A percentile compares a stretch with the other conserved stretches of the same genome.
Evolutionary conservation across 148 eudicot genomes (phyloP).

Genomic region (Camellia japonica): DNA sequence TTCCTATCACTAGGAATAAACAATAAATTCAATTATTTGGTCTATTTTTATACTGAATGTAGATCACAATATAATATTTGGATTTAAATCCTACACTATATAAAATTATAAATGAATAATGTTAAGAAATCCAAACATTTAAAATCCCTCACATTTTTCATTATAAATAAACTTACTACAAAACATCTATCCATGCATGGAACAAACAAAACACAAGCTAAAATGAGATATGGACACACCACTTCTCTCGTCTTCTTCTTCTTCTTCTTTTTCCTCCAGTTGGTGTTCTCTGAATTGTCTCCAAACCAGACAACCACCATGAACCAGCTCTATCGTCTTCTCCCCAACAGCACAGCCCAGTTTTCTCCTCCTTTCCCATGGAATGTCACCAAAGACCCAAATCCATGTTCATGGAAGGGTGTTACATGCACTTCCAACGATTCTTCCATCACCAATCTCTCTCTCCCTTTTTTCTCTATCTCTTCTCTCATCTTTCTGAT

Average conservation of each 20-base stretch:
- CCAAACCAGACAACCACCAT: conserved; percentile 45
- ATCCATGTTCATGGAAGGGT: conserved; percentile 83
- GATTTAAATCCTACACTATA: too few relatives aligned
- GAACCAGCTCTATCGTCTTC: conserved; percentile 36
- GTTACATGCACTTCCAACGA: conserved; percentile 40
- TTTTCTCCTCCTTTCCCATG: conserved; percentile 24
- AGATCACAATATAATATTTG: too few relatives aligned
- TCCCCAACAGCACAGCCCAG: conserved; percentile 26
- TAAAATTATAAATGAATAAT: too few relatives aligned
- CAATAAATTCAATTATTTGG: too few relatives aligned
- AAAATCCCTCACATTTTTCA: too few relatives aligned
- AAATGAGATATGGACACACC: conserved; percentile 22
- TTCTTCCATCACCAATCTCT: conserved; percentile 34
- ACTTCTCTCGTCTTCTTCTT: conserved; percentile 16
- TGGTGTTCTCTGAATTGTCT: conserved; percentile 37
- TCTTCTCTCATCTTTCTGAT: conserved; percentile 27
- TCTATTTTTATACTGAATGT: too few relatives aligned
- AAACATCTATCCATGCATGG: too few relatives aligned
- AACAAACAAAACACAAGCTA: not conserved
- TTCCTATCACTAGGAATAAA: too few relatives aligned
- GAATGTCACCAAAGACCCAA: conserved; percentile 25
- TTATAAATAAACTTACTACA: too few relatives aligned
- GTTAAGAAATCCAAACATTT: too few relatives aligned
- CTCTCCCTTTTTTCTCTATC: conserved; percentile 38
- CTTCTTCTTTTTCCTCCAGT: conserved; percentile 19